A percentile compares a stretch with the other conserved stretches of the same genome.
Conservation (phyloP, 352 stramenopile genomes). For the Phytopythium chamaehyphon region DNA sequence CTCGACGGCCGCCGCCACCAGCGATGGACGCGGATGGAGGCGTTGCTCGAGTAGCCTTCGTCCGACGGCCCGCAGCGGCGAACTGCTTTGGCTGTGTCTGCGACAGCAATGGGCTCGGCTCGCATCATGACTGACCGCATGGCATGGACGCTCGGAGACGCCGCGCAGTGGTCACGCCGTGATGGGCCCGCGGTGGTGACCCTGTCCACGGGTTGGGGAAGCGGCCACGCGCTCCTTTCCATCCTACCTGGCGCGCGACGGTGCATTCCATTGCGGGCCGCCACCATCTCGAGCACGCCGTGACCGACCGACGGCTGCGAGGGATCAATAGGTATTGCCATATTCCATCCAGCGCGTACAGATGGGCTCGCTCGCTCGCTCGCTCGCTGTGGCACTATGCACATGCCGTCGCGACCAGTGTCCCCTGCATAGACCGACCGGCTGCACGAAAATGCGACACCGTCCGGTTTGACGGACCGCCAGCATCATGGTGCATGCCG, state of each 20-base stretch:
- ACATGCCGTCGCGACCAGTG: slow-evolving; percentile 1
- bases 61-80: slow-evolving; percentile 26
- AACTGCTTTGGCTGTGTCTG: slow-evolving; percentile 35
- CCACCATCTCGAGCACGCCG: slow-evolving; percentile 5
- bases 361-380: no score
- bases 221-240: background rate
- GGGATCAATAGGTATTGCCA: background rate
- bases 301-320: slow-evolving; percentile 2
- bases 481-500: background rate
- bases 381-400: no score
- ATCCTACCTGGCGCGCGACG: background rate
- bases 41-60: no score
- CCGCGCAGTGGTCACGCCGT: background rate
- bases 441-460: background rate
- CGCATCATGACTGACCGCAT: no score
- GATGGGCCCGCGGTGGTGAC: background rate
- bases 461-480: no score
- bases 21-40: no score
- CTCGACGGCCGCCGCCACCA: no score
- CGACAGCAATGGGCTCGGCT: slow-evolving; percentile 34
- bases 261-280: background rate
- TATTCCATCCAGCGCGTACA: background rate
- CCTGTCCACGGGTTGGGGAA: slow-evolving; percentile 1
- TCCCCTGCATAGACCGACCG: slow-evolving; percentile 4
- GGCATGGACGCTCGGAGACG: no score